Evolutionary conservation across 129 eudicot genomes (phyloP).

Genomic region (Kitagawia praeruptora): DNA sequence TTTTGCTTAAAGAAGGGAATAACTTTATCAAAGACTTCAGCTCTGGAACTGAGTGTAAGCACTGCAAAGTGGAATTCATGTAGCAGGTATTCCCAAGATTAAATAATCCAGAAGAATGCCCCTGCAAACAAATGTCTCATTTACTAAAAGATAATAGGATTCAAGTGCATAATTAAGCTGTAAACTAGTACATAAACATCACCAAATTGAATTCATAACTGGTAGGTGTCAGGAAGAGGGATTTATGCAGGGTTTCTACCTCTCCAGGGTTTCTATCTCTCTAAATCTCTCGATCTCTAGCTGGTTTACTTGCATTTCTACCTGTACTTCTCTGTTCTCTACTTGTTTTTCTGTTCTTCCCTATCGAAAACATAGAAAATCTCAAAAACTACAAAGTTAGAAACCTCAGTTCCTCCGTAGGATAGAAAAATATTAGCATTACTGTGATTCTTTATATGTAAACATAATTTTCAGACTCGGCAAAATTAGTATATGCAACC

Average conservation of each 20-base stretch:
- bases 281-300: too few relatives aligned
- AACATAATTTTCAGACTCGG: neutral
- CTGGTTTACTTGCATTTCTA: too few relatives aligned
- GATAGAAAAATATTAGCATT: neutral
- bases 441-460: neutral
- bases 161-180: neutral
- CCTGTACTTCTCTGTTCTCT: too few relatives aligned
- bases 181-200: neutral
- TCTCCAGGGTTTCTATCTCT: too few relatives aligned
- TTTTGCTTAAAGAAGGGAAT: constrained; percentile 16
- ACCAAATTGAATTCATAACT: too few relatives aligned
- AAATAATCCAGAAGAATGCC: constrained; percentile 90
- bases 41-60: constrained; percentile 96
- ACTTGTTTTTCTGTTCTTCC: too few relatives aligned
- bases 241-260: too few relatives aligned
- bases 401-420: too few relatives aligned
- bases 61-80: constrained; percentile 94
- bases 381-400: too few relatives aligned
- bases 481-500: too few relatives aligned
- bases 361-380: too few relatives aligned
- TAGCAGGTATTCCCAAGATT: constrained; percentile 95
- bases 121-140: constrained; percentile 35
- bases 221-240: too few relatives aligned
- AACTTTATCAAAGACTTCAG: constrained; percentile 87
- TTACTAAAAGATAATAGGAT: constrained; percentile 12